Evolutionary conservation across 768 basidiomycete species (phyloP), one percentile per base, ranked within the genome.

Genomic region (Phylloporus rhodoxanthus): DNA sequence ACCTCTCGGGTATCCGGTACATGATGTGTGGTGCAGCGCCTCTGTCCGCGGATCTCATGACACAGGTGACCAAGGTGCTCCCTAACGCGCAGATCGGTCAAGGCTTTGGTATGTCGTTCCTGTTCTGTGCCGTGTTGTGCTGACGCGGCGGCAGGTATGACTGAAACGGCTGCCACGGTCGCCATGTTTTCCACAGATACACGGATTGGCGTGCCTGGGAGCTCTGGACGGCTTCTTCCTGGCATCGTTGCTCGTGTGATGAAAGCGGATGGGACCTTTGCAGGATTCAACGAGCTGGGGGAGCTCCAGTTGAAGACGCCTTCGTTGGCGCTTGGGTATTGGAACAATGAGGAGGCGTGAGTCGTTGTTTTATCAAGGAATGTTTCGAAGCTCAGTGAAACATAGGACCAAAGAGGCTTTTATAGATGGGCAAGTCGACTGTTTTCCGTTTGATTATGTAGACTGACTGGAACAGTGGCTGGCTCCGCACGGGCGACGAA

Each of bases 401-500:
- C 5, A 8, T 48, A 87, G 85, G 32, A 86, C 85, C 5, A 76
- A 71, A 48, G 83, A 86, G 52, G 83, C 81, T 0, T 88, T 87
- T 59, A 53, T 80, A 11, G 73, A 85, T 52, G 85, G 85, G 80
- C 84, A 52, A 53, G 71, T 57, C 10, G 13, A 30, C 29, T 30
- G 4, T 30, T 37, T 2, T 13, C 4, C 11, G 28, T 7, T 47
- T 14, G 28, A 3, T 21, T 11, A 33, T 10, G 28, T 25, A 30
- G n/a, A 25, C 36, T 50, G 4, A 58, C 38, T 49, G n/a, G 14
- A 15, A 43, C 15, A 15, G 7, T 33, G 83, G 84, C 32, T 87
- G 83, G 84, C 70, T 87, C 3, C 73, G 71, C 45, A 87, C 85
- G 0, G 86, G 84, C 1, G 84, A 86, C 55, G 79, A 84, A 60